Conservation (phyloP, 106 monocot species). For the Dendrobium chrysotoxum region DNA sequence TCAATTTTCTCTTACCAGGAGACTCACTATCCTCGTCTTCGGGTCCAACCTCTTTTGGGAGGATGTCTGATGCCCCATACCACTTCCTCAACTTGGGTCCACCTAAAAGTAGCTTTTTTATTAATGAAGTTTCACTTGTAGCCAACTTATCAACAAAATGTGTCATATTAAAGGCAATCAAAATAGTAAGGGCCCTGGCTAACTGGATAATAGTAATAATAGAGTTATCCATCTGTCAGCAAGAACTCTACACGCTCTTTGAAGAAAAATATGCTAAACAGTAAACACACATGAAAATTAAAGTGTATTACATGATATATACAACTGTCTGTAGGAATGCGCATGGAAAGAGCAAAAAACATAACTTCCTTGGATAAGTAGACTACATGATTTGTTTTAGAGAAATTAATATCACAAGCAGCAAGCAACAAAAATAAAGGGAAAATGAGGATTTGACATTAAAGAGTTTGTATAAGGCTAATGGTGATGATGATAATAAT, state of each 20-base stretch:
- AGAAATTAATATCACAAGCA: no score
- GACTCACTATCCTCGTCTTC: constrained; percentile 42
- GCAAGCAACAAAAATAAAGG: not conserved
- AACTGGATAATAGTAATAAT: not conserved
- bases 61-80: constrained; percentile 85
- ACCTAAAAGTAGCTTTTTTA: constrained; percentile 29
- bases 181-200: not conserved
- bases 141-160: not conserved
- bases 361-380: no score
- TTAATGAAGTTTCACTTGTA: not conserved
- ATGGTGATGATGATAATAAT: not conserved
- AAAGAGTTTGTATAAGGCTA: not conserved
- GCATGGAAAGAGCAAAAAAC: no score
- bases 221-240: not conserved
- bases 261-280: not conserved
- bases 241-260: not conserved
- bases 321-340: no score
- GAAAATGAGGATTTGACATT: not conserved
- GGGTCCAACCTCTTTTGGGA: constrained; percentile 50
- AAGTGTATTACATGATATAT: no score
- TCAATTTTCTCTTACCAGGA: constrained; percentile 15
- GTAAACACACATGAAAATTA: no score
- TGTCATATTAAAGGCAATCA: not conserved
- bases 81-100: constrained; percentile 95
- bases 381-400: no score